Percentiles rank a stretch among this genome's conserved stretches.
Evolutionary conservation across 495 filamentous ascomycete species (phyloP).

Genomic region (Xylaria curta): DNA sequence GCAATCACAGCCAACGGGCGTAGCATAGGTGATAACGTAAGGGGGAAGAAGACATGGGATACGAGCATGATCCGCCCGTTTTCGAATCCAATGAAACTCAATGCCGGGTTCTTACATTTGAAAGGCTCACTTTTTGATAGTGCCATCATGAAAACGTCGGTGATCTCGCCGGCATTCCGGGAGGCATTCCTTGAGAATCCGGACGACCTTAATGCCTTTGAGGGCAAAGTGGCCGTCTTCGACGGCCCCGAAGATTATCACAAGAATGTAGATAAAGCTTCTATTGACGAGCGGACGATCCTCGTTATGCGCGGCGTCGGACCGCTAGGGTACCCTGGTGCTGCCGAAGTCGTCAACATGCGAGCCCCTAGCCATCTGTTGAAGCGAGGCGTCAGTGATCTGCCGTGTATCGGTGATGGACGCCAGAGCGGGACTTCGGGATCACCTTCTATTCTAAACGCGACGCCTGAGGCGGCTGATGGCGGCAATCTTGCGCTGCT

Average conservation of each 20-base stretch:
- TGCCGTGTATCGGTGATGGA: conserved; percentile 64
- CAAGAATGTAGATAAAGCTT: conserved; percentile 52
- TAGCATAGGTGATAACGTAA: conserved; percentile 23
- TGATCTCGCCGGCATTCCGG: conserved; percentile 57
- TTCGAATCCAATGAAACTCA: conserved; percentile 52
- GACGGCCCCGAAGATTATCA: conserved; percentile 63
- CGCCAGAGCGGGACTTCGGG: conserved; percentile 63
- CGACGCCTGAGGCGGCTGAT: conserved; percentile 65
- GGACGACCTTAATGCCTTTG: conserved; percentile 59
- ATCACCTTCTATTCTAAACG: conserved; percentile 61
- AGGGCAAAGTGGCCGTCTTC: conserved; percentile 57
- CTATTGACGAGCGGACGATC: conserved; percentile 57
- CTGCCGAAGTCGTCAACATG: conserved; percentile 65
- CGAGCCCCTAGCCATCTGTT: conserved; percentile 56
- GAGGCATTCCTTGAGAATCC: conserved; percentile 56
- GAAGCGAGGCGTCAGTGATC: conserved; percentile 54
- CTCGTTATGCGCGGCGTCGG: conserved; percentile 62
- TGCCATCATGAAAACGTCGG: conserved; percentile 65
- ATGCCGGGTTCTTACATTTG: conserved; percentile 60
- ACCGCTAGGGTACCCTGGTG: conserved; percentile 61
- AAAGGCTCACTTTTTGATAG: conserved; percentile 59
- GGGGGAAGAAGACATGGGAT: conserved; percentile 27
- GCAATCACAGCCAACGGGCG: conserved; percentile 26
- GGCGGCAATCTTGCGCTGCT: conserved; percentile 64
- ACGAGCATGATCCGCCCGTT: conserved; percentile 52